Evolutionary conservation across 495 filamentous ascomycete species (phyloP), one percentile per base, ranked within the genome.

Genomic region (Penicillium waksmanii): DNA sequence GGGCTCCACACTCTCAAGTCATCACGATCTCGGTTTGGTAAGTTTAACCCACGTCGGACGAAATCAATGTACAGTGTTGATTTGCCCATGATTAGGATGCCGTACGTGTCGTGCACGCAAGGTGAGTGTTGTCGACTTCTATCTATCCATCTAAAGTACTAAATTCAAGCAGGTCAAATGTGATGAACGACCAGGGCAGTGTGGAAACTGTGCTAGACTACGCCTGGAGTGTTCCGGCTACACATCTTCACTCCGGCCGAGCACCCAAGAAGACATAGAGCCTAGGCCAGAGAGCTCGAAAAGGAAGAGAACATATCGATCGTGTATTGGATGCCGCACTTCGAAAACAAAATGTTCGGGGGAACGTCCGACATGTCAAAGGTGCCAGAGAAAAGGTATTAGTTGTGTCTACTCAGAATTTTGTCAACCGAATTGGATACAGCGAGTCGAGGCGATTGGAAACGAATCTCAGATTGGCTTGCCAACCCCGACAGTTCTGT

Each of bases 271-370:
- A 1, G 46, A 18, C 19, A 13, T 23, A 48, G 56, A 51, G 10
- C 42, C 58, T 11, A 19, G 23, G 15, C 15, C 12, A 9, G 50
- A 58, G 2, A 58, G 47, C 19, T 62, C 65, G 2, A 64, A 64
- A 42, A 51, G 59, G 35, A 73, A 65, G 23, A 55, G 73, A 52
- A 72, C 73, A 5, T 77, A 70, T 62, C 64, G 70, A 13, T 75
- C 70, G 13, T 77, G 73, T 27, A 65, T 57, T 5, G 63, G 60
- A 25, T 77, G 72, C 51, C 72, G 72, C 17, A 27, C 60, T 11
- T 67, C 66, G 10, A 75, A 74, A 51, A 70, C 64, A 3, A 73
- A 72, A 57, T 77, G 73, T 53, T 74, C 72, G 8, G 72, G 72
- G 12, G 73, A 72, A 15, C 64, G 69, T 18, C 72, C 72, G 17